Conservation (phyloP, 1,284 basidiomycete species). For the Ceraceosorus guamensis region DNA sequence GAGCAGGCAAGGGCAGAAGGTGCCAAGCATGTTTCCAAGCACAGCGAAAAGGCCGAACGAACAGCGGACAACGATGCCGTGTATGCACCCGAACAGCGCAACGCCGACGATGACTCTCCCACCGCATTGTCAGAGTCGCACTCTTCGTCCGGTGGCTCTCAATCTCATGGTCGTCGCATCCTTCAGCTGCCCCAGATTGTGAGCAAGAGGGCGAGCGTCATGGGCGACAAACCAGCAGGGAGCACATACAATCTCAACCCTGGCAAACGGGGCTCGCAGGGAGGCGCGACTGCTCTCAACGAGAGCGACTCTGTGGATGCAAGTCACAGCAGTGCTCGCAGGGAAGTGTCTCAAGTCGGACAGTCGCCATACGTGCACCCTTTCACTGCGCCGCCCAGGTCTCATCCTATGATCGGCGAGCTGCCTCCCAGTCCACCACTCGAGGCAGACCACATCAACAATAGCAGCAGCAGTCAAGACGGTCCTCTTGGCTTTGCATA, state of each 20-base stretch:
- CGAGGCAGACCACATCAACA: slow-evolving; percentile 25
- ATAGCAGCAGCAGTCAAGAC: slow-evolving; percentile 19
- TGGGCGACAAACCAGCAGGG: slow-evolving; percentile 9
- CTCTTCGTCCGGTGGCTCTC: background rate
- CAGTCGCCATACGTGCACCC: slow-evolving; percentile 9
- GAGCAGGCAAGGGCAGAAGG: background rate
- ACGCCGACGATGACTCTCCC: background rate
- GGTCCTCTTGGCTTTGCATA: slow-evolving; percentile 14
- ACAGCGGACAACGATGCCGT: background rate
- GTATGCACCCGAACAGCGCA: background rate
- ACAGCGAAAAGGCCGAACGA: slow-evolving; percentile 4
- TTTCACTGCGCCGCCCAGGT: slow-evolving; percentile 4
- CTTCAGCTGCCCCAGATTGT: slow-evolving; percentile 35
- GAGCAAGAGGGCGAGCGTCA: slow-evolving; percentile 22
- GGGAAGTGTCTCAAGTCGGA: slow-evolving; percentile 1
- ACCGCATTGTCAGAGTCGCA: background rate
- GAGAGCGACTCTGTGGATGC: no score
- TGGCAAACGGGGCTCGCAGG: no score
- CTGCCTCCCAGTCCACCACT: slow-evolving; percentile 37
- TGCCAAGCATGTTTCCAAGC: slow-evolving; percentile 13
- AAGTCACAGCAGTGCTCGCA: no score
- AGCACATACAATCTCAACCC: slow-evolving; percentile 8
- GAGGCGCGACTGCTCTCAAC: no score
- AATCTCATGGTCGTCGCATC: slow-evolving; percentile 10
- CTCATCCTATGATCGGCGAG: slow-evolving; percentile 27